Evolutionary conservation across 2,329 filamentous ascomycete genomes (phyloP).

Genomic region (Aspergillus sojae): DNA sequence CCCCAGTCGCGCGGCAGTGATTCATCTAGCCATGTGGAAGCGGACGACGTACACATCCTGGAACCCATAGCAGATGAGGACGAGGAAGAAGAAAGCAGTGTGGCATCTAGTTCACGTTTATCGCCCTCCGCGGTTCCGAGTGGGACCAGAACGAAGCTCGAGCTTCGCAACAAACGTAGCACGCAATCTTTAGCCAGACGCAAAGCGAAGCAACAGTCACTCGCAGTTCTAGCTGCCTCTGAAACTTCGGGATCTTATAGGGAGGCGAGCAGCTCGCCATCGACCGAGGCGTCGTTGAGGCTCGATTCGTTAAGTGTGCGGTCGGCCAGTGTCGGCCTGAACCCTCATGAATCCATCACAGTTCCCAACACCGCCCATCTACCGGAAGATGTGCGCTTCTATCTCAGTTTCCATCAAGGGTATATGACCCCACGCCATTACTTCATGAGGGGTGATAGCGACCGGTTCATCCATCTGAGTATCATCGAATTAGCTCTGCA

Average conservation of each 20-base stretch:
- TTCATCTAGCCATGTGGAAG: conserved; percentile 55
- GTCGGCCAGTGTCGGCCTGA: conserved; percentile 34
- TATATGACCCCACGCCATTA: conserved; percentile 84
- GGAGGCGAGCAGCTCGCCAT: conserved; percentile 55
- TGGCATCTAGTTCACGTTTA: conserved; percentile 24
- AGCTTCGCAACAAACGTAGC: conserved; percentile 31
- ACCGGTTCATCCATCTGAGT: conserved; percentile 72
- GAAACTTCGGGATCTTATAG: conserved; percentile 44
- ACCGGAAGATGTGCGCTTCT: conserved; percentile 72
- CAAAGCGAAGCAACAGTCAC: conserved; percentile 25
- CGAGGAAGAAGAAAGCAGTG: conserved; percentile 32
- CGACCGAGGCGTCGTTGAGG: conserved; percentile 50
- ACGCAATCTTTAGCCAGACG: conserved; percentile 33
- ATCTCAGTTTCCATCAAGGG: conserved; percentile 76
- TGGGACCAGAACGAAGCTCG: conserved; percentile 23
- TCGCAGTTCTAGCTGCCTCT: conserved; percentile 18
- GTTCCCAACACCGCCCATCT: conserved; percentile 32
- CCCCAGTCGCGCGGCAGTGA: conserved; percentile 49
- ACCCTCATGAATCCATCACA: conserved; percentile 24
- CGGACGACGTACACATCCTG: conserved; percentile 42
- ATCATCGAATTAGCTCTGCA: conserved; percentile 73
- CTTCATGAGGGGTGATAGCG: conserved; percentile 69
- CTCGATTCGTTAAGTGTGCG: conserved; percentile 39
- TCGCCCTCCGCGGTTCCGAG: conserved; percentile 25
- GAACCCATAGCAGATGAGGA: conserved; percentile 49